phyloP scores from a whole-genome alignment of 768 basidiomycete genomes.

The Suillus variegatus region DNA sequence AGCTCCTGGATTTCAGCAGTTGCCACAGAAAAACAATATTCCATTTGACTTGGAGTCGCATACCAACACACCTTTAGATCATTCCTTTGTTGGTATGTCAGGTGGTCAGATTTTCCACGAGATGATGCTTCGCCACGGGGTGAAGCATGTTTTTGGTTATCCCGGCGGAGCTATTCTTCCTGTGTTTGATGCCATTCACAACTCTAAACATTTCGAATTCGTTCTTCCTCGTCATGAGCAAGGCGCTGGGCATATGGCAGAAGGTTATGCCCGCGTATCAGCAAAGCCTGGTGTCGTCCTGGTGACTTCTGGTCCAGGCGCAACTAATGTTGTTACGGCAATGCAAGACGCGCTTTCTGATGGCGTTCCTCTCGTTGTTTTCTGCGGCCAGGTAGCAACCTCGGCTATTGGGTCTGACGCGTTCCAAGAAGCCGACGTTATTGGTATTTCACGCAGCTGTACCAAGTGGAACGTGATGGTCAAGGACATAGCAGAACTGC shows the following conservation, averaged over 20 bases:
- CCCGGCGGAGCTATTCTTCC: conserved; percentile 98
- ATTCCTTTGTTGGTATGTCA: conserved; percentile 90
- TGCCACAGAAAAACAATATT: conserved; percentile 43
- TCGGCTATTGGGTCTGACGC: conserved; percentile 99
- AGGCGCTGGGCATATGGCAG: conserved; percentile 98
- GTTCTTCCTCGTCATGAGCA: conserved; percentile 96
- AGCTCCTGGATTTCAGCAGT: conserved; percentile 55
- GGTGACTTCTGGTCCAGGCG: conserved; percentile 97
- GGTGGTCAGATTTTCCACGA: conserved; percentile 99
- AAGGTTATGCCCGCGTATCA: conserved; percentile 96
- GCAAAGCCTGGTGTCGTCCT: conserved; percentile 98
- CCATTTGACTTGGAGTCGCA: conserved; percentile 35
- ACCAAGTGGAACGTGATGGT: conserved; percentile 99
- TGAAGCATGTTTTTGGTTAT: conserved; percentile 97
- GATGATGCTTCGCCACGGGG: conserved; percentile 97
- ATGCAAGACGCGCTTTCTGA: conserved; percentile 98
- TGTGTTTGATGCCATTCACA: conserved; percentile 99
- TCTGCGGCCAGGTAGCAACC: conserved; percentile 97
- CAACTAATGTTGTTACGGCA: conserved; percentile 96
- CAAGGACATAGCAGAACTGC: conserved; percentile 93
- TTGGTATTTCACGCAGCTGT: conserved; percentile 95
- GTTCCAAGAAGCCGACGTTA: conserved; percentile 97
- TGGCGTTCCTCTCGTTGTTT: conserved; percentile 92
- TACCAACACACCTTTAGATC: conserved; percentile 60
- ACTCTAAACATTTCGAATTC: conserved; percentile 93